These are phyloP conservation scores for Paraphaeosphaeria minitans DNA, from an alignment of 2,329 filamentous ascomycete genomes.

Conservation along the genomic window DNA sequence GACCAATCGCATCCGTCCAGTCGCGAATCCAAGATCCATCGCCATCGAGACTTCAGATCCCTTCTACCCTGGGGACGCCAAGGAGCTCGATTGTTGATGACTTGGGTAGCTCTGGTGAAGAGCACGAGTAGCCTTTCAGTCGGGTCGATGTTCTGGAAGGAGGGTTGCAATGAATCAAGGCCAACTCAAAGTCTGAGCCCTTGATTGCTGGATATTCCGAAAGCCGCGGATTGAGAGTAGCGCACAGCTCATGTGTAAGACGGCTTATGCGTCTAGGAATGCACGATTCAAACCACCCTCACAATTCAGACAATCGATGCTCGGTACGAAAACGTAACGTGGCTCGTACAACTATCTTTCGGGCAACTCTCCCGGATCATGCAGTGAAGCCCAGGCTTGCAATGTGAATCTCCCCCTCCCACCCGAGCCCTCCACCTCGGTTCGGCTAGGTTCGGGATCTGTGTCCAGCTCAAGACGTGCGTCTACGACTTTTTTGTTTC, in stretches of 20 bases:
- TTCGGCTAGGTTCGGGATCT: background rate
- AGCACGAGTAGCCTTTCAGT: conserved; percentile 16
- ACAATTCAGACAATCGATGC: background rate
- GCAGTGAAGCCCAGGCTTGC: background rate
- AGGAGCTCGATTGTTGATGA: conserved; percentile 27
- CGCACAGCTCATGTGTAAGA: conserved; percentile 6
- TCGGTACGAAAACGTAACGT: background rate
- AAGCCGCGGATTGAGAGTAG: background rate
- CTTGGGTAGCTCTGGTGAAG: conserved; percentile 27
- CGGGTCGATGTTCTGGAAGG: background rate
- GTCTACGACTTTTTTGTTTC: background rate
- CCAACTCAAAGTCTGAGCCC: too few species aligned
- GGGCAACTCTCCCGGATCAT: background rate
- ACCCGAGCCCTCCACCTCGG: background rate
- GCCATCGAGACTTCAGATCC: conserved; percentile 11
- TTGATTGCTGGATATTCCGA: too few species aligned
- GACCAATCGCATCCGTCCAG: background rate
- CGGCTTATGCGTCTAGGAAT: background rate
- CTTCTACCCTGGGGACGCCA: conserved; percentile 20
- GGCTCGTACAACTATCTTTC: background rate
- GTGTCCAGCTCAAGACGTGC: background rate
- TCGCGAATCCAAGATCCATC: background rate
- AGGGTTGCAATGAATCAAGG: background rate
- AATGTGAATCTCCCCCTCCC: background rate
- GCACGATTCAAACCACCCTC: background rate